Evolutionary conservation across 768 basidiomycete species (phyloP).

Genomic region (Amanita brunnescens): DNA sequence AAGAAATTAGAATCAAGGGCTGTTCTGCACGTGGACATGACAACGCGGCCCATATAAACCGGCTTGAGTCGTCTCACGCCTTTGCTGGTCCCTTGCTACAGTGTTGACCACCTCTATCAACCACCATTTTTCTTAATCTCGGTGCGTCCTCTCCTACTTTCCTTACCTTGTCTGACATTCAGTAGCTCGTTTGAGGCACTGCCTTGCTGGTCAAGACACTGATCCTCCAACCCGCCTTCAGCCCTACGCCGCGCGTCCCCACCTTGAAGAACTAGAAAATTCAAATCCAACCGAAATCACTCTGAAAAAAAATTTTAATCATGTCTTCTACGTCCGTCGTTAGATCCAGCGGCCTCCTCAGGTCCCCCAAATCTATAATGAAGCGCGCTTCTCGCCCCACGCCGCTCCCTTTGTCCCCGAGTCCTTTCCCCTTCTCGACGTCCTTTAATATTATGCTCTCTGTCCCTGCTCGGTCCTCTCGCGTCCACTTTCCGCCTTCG

Average conservation of each 20-base stretch:
- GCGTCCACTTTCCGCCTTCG: conserved; percentile 62
- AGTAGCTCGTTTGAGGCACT: conserved; percentile 17
- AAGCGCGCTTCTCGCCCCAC: conserved; percentile 23
- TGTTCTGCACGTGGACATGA: too few relatives aligned
- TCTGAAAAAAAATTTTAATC: conserved; percentile 12
- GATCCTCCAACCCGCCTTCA: conserved; percentile 22
- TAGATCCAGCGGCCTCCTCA: conserved; percentile 13
- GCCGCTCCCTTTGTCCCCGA: conserved; percentile 29
- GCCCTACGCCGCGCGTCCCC: neutral
- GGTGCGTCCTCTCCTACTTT: neutral
- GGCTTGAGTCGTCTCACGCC: neutral
- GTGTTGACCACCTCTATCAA: neutral
- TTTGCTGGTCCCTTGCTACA: too few relatives aligned
- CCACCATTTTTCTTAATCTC: neutral
- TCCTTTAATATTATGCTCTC: conserved; percentile 25
- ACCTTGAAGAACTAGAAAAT: conserved; percentile 1
- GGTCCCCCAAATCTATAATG: conserved; percentile 28
- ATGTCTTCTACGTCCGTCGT: conserved; percentile 32
- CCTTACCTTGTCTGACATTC: neutral
- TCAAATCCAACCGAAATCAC: conserved; percentile 15
- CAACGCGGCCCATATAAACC: neutral
- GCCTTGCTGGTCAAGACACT: conserved; percentile 42
- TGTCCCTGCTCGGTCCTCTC: conserved; percentile 30
- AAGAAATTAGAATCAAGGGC: too few relatives aligned
- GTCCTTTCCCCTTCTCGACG: conserved; percentile 19